Evolutionary conservation across 2,329 filamentous ascomycete species (phyloP).

Genomic region (Apiospora sp.): DNA sequence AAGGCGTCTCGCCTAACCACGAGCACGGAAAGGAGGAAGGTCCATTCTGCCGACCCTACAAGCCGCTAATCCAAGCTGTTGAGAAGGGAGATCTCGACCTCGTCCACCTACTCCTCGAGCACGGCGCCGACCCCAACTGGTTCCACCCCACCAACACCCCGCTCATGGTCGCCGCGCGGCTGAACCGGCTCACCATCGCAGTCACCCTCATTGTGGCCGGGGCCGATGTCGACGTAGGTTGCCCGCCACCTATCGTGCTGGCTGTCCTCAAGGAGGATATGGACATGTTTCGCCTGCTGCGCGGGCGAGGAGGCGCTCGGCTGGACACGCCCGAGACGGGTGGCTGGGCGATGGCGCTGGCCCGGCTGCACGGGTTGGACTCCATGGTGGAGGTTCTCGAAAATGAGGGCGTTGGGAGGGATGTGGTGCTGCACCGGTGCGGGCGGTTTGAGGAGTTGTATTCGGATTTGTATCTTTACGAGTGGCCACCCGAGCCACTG

Average conservation of each 20-base stretch:
- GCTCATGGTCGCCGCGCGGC: conserved; percentile 6
- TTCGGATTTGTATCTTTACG: background rate
- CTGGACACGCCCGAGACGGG: conserved; percentile 33
- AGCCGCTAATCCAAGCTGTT: background rate
- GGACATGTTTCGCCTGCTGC: conserved; percentile 31
- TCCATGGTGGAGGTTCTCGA: background rate
- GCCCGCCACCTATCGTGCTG: conserved; percentile 22
- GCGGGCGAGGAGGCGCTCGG: conserved; percentile 28
- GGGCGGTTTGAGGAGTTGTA: background rate
- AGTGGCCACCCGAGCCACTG: background rate
- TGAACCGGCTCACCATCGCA: background rate
- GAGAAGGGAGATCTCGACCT: background rate
- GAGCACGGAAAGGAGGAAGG: background rate
- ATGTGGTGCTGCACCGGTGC: background rate
- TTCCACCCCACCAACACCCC: background rate
- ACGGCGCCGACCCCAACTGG: conserved; percentile 22
- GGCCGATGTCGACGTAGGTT: conserved; percentile 26
- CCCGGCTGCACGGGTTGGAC: conserved; percentile 25
- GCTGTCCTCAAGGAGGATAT: conserved; percentile 30
- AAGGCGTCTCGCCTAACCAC: background rate
- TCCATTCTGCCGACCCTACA: background rate
- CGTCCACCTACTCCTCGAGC: conserved; percentile 28
- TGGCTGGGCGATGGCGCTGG: conserved; percentile 30
- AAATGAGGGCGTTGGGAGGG: background rate
- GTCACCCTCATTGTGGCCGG: conserved; percentile 1